phyloP scores from a whole-genome alignment of 768 basidiomycete genomes.

The Lentinula aciculospora region DNA sequence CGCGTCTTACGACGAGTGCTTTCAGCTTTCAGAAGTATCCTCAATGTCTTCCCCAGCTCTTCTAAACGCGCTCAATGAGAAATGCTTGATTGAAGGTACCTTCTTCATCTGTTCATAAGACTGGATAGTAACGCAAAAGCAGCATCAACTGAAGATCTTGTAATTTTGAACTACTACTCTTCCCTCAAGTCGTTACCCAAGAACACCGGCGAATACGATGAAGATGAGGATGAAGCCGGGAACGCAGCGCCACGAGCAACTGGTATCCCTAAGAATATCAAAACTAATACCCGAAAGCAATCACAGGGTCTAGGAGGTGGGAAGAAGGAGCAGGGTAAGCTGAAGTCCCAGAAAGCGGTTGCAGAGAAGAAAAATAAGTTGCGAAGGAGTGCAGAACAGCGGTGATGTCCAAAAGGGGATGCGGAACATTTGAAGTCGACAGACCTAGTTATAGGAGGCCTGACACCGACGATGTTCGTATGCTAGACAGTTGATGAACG shows the following conservation, averaged over 20 bases:
- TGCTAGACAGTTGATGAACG: not conserved
- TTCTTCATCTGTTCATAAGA: not conserved
- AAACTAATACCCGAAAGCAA: constrained; percentile 16
- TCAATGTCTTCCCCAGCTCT: not conserved
- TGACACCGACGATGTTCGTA: not conserved
- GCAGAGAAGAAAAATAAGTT: constrained; percentile 24
- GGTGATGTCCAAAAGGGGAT: constrained; percentile 3
- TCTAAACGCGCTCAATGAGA: constrained; percentile 4
- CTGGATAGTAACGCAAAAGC: not conserved
- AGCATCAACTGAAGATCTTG: constrained; percentile 2
- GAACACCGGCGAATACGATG: not conserved
- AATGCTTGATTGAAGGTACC: constrained; percentile 2
- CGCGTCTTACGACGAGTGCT: not conserved
- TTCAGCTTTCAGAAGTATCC: constrained; percentile 1
- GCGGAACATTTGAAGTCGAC: not conserved
- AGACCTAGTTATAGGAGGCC: not conserved
- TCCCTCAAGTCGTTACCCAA: constrained; percentile 3
- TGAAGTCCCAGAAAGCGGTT: constrained; percentile 47
- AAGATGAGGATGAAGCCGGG: not conserved
- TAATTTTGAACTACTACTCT: not conserved
- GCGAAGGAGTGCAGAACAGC: too few relatives aligned
- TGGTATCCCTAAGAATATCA: constrained; percentile 9
- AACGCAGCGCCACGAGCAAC: not conserved
- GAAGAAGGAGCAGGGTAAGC: constrained; percentile 40
- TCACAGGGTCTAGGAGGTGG: constrained; percentile 18